Conservation (phyloP, 78 protist species). For the Protostelium mycophagum region DNA sequence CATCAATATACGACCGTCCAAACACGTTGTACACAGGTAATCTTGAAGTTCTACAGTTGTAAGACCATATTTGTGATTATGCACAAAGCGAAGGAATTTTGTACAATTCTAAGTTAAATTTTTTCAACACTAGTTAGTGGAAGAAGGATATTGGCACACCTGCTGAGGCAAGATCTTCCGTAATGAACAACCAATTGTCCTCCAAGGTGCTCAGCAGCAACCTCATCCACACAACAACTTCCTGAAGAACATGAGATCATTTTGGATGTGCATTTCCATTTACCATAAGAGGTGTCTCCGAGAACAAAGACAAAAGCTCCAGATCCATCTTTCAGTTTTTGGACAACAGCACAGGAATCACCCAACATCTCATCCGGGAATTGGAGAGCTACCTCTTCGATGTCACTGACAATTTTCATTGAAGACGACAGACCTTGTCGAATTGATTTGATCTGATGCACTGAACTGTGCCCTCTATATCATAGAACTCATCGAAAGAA, state of each 20-base stretch:
- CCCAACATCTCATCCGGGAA: neutral
- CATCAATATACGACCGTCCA: neutral
- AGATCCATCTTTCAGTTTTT: neutral
- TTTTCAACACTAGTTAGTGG: neutral
- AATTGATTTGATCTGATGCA: neutral
- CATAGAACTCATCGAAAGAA: neutral
- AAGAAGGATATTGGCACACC: neutral
- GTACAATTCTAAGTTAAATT: too few species aligned
- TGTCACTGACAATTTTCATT: too few species aligned
- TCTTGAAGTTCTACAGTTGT: neutral
- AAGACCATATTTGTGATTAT: too few species aligned
- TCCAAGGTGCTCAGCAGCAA: neutral
- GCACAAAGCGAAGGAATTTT: too few species aligned
- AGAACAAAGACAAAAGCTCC: neutral
- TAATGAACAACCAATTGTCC: neutral
- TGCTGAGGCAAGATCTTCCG: neutral
- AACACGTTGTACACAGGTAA: neutral
- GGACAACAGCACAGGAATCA: neutral
- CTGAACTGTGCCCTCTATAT: neutral
- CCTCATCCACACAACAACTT: neutral
- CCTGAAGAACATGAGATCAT: neutral
- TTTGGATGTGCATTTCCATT: neutral
- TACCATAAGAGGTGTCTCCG: neutral
- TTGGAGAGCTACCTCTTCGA: neutral
- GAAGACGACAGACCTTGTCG: neutral